These are phyloP conservation scores for Cylindrodendrum hubeiense DNA, from an alignment of 2,329 filamentous ascomycete species.

Conservation along the genomic window DNA sequence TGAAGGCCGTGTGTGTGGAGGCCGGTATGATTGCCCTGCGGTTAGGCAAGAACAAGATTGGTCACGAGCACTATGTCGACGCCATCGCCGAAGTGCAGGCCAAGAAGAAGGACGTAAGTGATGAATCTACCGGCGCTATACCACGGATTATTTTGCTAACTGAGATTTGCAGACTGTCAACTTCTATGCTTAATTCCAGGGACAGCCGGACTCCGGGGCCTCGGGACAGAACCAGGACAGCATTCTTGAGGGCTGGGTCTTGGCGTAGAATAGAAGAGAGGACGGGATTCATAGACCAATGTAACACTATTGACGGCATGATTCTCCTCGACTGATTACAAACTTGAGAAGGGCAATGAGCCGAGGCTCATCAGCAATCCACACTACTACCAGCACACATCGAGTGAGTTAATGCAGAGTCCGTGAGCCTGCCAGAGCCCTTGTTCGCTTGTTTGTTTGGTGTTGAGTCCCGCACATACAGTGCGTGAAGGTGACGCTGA, in stretches of 20 bases:
- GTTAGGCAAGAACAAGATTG: slow-evolving; percentile 95
- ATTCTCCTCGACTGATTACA: slow-evolving; percentile 1
- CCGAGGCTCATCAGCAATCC: background rate
- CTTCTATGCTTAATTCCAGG: slow-evolving; percentile 61
- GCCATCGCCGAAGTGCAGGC: slow-evolving; percentile 96
- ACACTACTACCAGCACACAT: background rate
- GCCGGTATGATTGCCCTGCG: slow-evolving; percentile 98
- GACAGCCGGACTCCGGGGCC: background rate
- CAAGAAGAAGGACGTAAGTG: slow-evolving; percentile 89
- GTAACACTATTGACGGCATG: slow-evolving; percentile 41
- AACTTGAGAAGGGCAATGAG: too few relatives aligned
- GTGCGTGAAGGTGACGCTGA: background rate
- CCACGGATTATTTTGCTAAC: slow-evolving; percentile 27
- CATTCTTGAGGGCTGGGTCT: slow-evolving; percentile 19
- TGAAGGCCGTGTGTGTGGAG: slow-evolving; percentile 99
- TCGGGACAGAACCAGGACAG: slow-evolving; percentile 13
- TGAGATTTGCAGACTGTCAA: slow-evolving; percentile 63
- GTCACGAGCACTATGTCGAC: slow-evolving; percentile 98
- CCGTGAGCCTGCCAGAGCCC: too few relatives aligned
- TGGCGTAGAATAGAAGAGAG: slow-evolving; percentile 36
- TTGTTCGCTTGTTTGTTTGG: too few relatives aligned
- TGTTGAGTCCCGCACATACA: too few relatives aligned
- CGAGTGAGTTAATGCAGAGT: too few relatives aligned
- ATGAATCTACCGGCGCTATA: background rate
- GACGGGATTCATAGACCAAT: slow-evolving; percentile 42